A percentile compares a stretch with the other conserved stretches of the same genome.
Conservation (phyloP, 2,329 filamentous ascomycete species). For the Verticillium tricorpus region DNA sequence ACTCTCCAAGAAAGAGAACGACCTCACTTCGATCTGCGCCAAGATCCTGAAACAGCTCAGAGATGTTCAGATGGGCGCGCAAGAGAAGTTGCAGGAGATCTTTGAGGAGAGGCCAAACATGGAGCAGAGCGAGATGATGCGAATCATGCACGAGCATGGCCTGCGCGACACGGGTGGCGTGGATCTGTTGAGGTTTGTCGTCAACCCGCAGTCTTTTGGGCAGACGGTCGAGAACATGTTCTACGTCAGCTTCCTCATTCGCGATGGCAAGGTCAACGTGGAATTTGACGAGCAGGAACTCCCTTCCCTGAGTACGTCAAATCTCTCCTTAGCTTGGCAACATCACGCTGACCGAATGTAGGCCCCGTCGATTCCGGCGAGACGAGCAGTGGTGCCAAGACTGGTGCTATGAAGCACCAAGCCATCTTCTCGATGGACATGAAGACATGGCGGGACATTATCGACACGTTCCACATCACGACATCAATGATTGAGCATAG, state of each 20-base stretch:
- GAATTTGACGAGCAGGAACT: slow-evolving; percentile 66
- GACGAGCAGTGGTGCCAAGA: slow-evolving; percentile 21
- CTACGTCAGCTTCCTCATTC: slow-evolving; percentile 90
- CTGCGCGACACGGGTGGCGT: slow-evolving; percentile 67
- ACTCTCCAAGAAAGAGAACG: slow-evolving; percentile 71
- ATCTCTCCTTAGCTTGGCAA: background rate
- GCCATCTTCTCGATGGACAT: slow-evolving; percentile 87
- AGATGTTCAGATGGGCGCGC: slow-evolving; percentile 39
- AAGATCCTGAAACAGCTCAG: slow-evolving; percentile 64
- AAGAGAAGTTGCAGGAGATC: slow-evolving; percentile 38
- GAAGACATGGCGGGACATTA: slow-evolving; percentile 73
- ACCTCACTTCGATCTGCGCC: slow-evolving; percentile 73
- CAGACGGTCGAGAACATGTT: slow-evolving; percentile 97
- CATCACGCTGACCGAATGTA: background rate
- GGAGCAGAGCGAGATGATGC: slow-evolving; percentile 38
- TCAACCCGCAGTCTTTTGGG: slow-evolving; percentile 86
- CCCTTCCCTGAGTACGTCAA: slow-evolving; percentile 71
- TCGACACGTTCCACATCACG: slow-evolving; percentile 71
- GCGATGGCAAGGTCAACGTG: slow-evolving; percentile 77
- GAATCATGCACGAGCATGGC: slow-evolving; percentile 60
- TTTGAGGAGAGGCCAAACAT: slow-evolving; percentile 37
- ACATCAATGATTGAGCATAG: slow-evolving; percentile 83
- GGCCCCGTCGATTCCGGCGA: background rate
- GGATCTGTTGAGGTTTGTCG: slow-evolving; percentile 77
- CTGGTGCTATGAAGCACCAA: slow-evolving; percentile 68